phyloP scores from a whole-genome alignment of 2,329 filamentous ascomycete species.

The Rhynchosporium graminicola region DNA sequence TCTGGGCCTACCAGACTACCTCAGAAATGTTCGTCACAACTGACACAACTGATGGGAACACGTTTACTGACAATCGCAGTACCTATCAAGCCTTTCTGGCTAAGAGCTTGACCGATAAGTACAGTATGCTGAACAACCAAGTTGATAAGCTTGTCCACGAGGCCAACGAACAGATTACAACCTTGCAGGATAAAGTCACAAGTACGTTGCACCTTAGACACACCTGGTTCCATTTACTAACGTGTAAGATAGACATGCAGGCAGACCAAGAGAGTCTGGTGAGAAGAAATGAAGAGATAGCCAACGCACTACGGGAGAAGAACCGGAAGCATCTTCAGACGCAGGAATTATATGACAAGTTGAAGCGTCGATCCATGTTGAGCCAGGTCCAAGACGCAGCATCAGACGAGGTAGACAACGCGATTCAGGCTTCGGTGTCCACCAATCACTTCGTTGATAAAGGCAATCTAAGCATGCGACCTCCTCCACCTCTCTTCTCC shows the following conservation, averaged over 20 bases:
- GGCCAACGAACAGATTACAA: conserved; percentile 71
- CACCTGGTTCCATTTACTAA: conserved; percentile 14
- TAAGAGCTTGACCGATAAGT: conserved; percentile 73
- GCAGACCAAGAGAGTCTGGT: conserved; percentile 63
- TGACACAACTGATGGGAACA: background rate
- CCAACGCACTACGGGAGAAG: conserved; percentile 68
- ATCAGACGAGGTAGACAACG: conserved; percentile 50
- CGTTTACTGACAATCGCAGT: conserved; percentile 45
- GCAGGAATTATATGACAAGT: conserved; percentile 64
- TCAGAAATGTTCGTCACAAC: conserved; percentile 71
- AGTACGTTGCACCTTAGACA: conserved; percentile 48
- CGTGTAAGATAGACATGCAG: conserved; percentile 50
- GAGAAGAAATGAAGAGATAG: conserved; percentile 72
- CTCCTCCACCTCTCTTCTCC: conserved; percentile 28
- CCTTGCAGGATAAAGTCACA: conserved; percentile 63
- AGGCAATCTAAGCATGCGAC: conserved; percentile 26
- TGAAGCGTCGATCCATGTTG: conserved; percentile 57
- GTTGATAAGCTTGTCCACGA: conserved; percentile 74
- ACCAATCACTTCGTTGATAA: conserved; percentile 35
- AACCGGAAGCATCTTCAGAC: conserved; percentile 66
- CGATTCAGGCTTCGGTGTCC: conserved; percentile 40
- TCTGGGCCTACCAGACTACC: conserved; percentile 84
- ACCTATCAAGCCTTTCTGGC: conserved; percentile 76
- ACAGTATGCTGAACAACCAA: conserved; percentile 61
- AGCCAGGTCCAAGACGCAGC: conserved; percentile 57